Evolutionary conservation across 352 stramenopile genomes (phyloP).

Genomic region (Pythium inflatum): DNA sequence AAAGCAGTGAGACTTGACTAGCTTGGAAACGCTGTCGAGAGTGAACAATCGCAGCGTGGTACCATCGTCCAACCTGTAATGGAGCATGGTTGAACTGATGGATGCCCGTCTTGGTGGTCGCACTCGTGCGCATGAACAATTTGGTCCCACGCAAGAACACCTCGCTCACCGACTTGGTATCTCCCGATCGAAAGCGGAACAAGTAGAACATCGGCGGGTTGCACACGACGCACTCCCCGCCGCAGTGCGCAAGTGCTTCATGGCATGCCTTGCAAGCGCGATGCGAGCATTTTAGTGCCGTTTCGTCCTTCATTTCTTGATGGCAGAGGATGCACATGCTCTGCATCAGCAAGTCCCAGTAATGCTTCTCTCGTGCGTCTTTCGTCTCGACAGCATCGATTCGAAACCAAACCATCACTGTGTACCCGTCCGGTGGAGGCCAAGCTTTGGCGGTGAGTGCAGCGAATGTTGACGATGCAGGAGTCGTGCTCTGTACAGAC

Average conservation of each 20-base stretch:
- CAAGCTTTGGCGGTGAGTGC: conserved; percentile 54
- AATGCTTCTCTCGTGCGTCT: conserved; percentile 63
- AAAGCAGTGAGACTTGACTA: conserved; percentile 60
- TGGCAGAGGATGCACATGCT: conserved; percentile 67
- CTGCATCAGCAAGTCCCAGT: conserved; percentile 58
- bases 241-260: conserved; percentile 55
- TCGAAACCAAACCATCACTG: conserved; percentile 68
- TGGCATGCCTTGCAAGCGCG: conserved; percentile 57
- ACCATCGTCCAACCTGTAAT: conserved; percentile 48
- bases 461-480: conserved; percentile 38
- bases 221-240: conserved; percentile 71
- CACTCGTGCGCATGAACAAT: conserved; percentile 69
- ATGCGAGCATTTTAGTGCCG: conserved; percentile 73
- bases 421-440: conserved; percentile 68
- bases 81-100: conserved; percentile 60
- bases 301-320: conserved; percentile 49
- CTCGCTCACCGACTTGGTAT: conserved; percentile 73
- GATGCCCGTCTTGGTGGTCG: conserved; percentile 35
- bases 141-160: conserved; percentile 65
- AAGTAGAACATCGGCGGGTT: conserved; percentile 78
- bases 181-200: conserved; percentile 68
- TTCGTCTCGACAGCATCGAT: conserved; percentile 62
- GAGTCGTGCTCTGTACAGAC: background rate
- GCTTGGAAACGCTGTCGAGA: conserved; percentile 72
- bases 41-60: conserved; percentile 64